These are phyloP conservation scores for Neurospora africana DNA, from an alignment of 495 filamentous ascomycete species.

Conservation along the genomic window DNA sequence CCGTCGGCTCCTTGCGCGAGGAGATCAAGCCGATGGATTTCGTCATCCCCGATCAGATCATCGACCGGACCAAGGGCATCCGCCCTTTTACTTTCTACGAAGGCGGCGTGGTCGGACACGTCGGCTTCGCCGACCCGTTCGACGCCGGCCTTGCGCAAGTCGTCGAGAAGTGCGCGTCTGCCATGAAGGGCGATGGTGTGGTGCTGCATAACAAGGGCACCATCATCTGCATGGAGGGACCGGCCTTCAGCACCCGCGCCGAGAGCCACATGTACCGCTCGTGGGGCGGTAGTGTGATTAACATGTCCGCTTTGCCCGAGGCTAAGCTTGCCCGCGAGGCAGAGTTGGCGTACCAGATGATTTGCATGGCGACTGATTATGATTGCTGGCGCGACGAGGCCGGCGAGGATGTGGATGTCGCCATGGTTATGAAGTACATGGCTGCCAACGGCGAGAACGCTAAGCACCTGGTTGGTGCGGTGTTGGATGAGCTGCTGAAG, in stretches of 20 bases:
- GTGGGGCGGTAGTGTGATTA: constrained; percentile 87
- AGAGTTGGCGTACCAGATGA: constrained; percentile 93
- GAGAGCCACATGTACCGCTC: constrained; percentile 89
- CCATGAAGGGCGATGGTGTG: constrained; percentile 69
- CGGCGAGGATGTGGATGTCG: constrained; percentile 72
- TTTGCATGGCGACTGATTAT: constrained; percentile 99
- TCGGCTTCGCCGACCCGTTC: constrained; percentile 93
- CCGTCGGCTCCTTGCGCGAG: constrained; percentile 86
- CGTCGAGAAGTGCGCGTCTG: constrained; percentile 61
- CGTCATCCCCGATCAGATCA: constrained; percentile 88
- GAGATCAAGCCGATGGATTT: constrained; percentile 92
- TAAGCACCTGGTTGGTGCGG: constrained; percentile 69
- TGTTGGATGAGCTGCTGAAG: constrained; percentile 72
- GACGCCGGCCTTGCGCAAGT: constrained; percentile 65
- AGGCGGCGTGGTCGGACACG: constrained; percentile 82
- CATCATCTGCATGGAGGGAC: constrained; percentile 92
- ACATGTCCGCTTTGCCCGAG: constrained; percentile 96
- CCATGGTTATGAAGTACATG: constrained; percentile 98
- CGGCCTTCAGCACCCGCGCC: constrained; percentile 93
- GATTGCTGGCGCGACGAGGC: constrained; percentile 74
- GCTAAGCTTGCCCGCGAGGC: constrained; percentile 93
- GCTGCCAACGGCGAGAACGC: constrained; percentile 82
- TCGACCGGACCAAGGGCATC: constrained; percentile 93
- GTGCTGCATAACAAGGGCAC: constrained; percentile 67
- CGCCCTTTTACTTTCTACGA: constrained; percentile 95